Evolutionary conservation across 176 grass and related monocot species (phyloP).

Genomic region (Triticum aestivum): DNA sequence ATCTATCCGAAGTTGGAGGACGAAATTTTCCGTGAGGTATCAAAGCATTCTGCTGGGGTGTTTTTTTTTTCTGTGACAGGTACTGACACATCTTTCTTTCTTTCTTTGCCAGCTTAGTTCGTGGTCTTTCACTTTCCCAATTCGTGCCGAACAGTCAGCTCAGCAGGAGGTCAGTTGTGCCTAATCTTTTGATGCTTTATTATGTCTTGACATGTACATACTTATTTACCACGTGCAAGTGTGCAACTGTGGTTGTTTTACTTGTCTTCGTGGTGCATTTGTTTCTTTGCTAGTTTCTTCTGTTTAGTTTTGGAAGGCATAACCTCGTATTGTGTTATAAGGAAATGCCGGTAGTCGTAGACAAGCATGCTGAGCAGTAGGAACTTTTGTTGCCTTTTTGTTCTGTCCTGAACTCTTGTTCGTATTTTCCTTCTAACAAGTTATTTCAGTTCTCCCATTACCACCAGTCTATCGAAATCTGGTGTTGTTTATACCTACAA

Average conservation of each 20-base stretch:
- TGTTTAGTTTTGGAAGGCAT: background rate
- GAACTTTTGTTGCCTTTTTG: background rate
- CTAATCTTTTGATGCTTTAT: background rate
- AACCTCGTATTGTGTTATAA: background rate
- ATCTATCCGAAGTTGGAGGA: conserved; percentile 87
- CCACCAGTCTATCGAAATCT: too few relatives aligned
- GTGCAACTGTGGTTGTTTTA: background rate
- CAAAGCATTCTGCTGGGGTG: background rate
- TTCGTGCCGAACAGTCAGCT: conserved; percentile 50
- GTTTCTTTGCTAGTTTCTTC: background rate
- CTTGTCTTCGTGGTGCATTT: background rate
- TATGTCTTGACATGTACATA: background rate
- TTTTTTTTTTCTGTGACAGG: background rate
- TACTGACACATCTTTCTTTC: conserved; percentile 21
- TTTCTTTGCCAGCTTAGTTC: conserved; percentile 63
- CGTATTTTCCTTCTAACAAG: background rate
- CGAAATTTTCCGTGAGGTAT: conserved; percentile 83
- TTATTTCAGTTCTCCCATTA: background rate
- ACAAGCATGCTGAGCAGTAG: background rate
- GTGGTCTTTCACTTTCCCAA: conserved; percentile 78
- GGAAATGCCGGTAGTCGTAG: background rate
- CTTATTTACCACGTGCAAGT: background rate
- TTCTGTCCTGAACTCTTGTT: background rate
- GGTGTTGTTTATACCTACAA: too few relatives aligned
- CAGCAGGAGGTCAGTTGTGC: conserved; percentile 61